Conservation (phyloP, 2,329 filamentous ascomycete genomes). For the Colletotrichum sp. region DNA sequence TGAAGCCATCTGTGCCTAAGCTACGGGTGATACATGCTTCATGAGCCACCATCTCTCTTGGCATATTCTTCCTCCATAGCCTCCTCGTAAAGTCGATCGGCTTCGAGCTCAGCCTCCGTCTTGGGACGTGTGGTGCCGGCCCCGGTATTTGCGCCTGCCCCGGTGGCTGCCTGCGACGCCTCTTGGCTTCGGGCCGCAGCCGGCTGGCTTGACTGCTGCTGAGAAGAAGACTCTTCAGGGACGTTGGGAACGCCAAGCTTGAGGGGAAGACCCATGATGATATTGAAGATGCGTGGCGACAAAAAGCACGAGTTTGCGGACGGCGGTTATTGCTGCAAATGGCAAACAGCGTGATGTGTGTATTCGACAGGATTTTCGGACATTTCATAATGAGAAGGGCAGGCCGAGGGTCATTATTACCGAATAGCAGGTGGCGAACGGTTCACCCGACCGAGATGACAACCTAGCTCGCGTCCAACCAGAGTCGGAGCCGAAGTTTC, state of each 20-base stretch:
- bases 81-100: slow-evolving; percentile 56
- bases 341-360: neutral
- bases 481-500: neutral
- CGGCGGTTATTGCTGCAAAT: neutral
- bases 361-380: neutral
- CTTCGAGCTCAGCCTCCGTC: slow-evolving; percentile 54
- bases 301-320: neutral
- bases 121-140: slow-evolving; percentile 51
- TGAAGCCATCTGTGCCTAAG: neutral
- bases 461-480: neutral
- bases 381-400: neutral
- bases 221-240: neutral
- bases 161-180: slow-evolving; percentile 30
- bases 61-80: slow-evolving; percentile 62
- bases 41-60: slow-evolving; percentile 58
- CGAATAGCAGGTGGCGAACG: neutral
- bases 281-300: neutral
- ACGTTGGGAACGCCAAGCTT: slow-evolving; percentile 8
- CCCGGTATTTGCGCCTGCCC: slow-evolving; percentile 55
- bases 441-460: neutral
- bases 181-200: neutral
- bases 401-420: neutral
- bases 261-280: slow-evolving; percentile 33
- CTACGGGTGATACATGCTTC: neutral
- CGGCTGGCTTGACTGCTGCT: neutral